These are phyloP conservation scores for Skeletonema tropicum DNA, from an alignment of 108 stramenopile species.

Conservation along the genomic window DNA sequence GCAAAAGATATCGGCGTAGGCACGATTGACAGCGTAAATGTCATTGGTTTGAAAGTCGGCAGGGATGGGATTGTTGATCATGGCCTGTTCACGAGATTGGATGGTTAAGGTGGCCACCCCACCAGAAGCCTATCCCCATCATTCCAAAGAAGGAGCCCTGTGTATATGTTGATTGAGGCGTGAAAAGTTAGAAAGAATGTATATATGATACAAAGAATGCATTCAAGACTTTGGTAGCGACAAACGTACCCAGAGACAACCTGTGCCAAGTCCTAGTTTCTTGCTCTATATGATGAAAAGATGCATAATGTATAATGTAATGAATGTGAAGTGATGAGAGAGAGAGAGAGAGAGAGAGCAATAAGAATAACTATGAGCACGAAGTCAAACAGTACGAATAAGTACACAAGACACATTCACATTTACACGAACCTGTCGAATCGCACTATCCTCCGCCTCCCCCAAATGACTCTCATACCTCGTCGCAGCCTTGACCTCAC, in stretches of 20 bases:
- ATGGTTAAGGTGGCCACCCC: slow-evolving; percentile 33
- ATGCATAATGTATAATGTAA: not conserved
- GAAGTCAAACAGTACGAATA: not conserved
- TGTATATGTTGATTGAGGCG: not conserved
- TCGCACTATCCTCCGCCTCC: slow-evolving; percentile 34
- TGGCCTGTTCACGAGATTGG: slow-evolving; percentile 21
- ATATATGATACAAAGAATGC: no score
- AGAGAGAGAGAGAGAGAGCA: no score
- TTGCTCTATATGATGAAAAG: slow-evolving; percentile 18
- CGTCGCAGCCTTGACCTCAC: slow-evolving; percentile 29
- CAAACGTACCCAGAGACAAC: slow-evolving; percentile 18
- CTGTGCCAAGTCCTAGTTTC: slow-evolving; percentile 29
- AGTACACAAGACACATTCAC: no score
- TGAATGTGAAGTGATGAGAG: no score
- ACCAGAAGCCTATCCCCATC: slow-evolving; percentile 44
- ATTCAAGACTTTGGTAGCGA: no score
- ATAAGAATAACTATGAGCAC: no score
- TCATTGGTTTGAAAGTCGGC: slow-evolving; percentile 29
- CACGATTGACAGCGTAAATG: slow-evolving; percentile 12
- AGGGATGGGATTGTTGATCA: slow-evolving; percentile 36
- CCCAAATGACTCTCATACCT: slow-evolving; percentile 36
- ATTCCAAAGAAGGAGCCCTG: slow-evolving; percentile 36
- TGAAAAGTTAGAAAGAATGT: not conserved
- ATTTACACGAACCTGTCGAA: slow-evolving; percentile 19
- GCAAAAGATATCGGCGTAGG: slow-evolving; percentile 10